Evolutionary conservation across 2,329 filamentous ascomycete genomes (phyloP), one percentile per base, ranked within the genome.

Genomic region (Periconia sp.): DNA sequence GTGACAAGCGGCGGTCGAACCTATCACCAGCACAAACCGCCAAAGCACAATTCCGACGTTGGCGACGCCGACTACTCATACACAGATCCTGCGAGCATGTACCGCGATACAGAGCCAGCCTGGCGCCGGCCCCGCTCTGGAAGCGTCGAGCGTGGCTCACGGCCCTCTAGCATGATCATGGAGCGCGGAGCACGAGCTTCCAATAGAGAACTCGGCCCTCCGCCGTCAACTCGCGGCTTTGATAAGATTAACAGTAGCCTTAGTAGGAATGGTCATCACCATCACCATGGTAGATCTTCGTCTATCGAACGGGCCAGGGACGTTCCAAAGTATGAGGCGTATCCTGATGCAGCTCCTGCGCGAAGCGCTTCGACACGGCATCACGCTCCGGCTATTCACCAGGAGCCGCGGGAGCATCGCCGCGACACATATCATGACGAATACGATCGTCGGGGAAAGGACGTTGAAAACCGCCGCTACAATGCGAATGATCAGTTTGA

Each of bases 191-290:
- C 56, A 13, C 71, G 64, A 54, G 69, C 33, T 33, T 72, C 66
- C n/a, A 48, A 56, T 13, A 62, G 68, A 23, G 68, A 69, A 34
- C 58, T 67, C 2, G 65, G 65, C 12, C 87, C 86, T 2, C 87
- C 88, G 8, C 85, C 85, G 4, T 82, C 84, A 4, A 88, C 83
- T 3, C 77, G 86, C 54, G 87, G 85, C 0, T 83, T 90, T 51
- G 87, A 89, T 56, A 87, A 83, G 68, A 81, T 88, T 50, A 81
- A 43, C 30, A 54, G 40, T 25, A 52, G 46, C 36, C 40, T 63
- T 17, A 46, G 49, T 10, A 52, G 64, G 10, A 46, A 43, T 10
- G 40, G 46, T 15, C 56, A 54, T 32, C 43, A 55, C 12, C n/a
- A n/a, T n/a, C 47, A 54, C 10, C 57, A 57, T 25, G 55, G 28